Evolutionary conservation across 257 asterid species (phyloP).

Genomic region (Lavandula angustifolia): DNA sequence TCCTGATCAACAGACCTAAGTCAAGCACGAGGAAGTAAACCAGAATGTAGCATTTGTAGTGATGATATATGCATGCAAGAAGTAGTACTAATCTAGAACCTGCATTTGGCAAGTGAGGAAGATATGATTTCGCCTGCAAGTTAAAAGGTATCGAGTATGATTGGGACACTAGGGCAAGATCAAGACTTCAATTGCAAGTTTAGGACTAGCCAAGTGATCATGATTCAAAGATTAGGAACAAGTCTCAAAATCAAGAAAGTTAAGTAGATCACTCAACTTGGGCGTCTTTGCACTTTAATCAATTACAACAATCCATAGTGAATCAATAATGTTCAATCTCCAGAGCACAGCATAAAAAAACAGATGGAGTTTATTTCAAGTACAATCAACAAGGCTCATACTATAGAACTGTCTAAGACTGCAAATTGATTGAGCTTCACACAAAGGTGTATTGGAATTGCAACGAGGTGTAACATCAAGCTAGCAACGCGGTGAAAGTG

Average conservation of each 20-base stretch:
- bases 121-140: neutral
- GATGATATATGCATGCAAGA: neutral
- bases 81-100: too few relatives aligned
- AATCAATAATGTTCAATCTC: neutral
- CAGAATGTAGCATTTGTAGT: neutral
- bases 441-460: neutral
- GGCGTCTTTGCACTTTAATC: too few relatives aligned
- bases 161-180: neutral
- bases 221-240: neutral
- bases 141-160: neutral
- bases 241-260: neutral
- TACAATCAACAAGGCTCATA: neutral
- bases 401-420: neutral
- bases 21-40: neutral
- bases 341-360: conserved; percentile 8
- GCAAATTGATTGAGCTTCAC: neutral
- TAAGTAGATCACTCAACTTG: too few relatives aligned
- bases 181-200: neutral
- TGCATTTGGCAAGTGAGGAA: too few relatives aligned
- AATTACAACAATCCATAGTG: conserved; percentile 3
- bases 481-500: neutral
- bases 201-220: neutral
- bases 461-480: neutral
- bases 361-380: neutral
- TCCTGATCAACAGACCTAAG: neutral